Conservation (phyloP, 441 rosid genomes). For the Populus hybrid region DNA sequence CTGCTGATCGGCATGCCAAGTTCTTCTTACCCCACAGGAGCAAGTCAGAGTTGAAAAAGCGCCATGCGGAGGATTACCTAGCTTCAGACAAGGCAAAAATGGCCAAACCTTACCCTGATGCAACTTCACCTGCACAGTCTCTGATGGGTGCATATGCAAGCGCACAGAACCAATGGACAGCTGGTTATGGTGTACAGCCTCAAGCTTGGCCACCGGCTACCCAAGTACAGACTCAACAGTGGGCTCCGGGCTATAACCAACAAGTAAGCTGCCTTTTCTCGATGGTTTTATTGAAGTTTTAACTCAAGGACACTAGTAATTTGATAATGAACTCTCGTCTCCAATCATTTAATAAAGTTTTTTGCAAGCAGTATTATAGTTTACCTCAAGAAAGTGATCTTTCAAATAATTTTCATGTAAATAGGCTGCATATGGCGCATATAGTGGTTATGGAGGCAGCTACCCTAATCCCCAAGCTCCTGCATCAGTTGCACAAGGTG, state of each 20-base stretch:
- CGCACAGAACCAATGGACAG: constrained; percentile 79
- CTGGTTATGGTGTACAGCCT: constrained; percentile 75
- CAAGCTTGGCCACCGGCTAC: constrained; percentile 86
- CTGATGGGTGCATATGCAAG: constrained; percentile 69
- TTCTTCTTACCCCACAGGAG: constrained; percentile 67
- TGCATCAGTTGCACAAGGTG: constrained; percentile 59
- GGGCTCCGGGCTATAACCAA: too few relatives aligned
- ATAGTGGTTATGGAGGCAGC: constrained; percentile 63
- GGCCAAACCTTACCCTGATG: constrained; percentile 59
- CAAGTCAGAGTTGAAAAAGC: constrained; percentile 69
- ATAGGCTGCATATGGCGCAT: constrained; percentile 78
- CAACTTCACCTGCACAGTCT: constrained; percentile 58
- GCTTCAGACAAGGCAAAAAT: constrained; percentile 78
- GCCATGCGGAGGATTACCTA: constrained; percentile 77
- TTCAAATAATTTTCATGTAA: not conserved
- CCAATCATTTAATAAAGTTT: not conserved
- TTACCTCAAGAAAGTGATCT: not conserved
- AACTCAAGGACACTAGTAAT: not conserved
- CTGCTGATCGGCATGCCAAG: constrained; percentile 81
- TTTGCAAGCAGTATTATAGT: not conserved
- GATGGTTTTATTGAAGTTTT: not conserved
- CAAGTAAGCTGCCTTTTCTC: not conserved
- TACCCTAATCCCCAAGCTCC: constrained; percentile 68
- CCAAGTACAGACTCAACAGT: constrained; percentile 62
- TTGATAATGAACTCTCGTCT: not conserved